Evolutionary conservation across 352 stramenopile species (phyloP).

Genomic region (Globisporangium parvum): DNA sequence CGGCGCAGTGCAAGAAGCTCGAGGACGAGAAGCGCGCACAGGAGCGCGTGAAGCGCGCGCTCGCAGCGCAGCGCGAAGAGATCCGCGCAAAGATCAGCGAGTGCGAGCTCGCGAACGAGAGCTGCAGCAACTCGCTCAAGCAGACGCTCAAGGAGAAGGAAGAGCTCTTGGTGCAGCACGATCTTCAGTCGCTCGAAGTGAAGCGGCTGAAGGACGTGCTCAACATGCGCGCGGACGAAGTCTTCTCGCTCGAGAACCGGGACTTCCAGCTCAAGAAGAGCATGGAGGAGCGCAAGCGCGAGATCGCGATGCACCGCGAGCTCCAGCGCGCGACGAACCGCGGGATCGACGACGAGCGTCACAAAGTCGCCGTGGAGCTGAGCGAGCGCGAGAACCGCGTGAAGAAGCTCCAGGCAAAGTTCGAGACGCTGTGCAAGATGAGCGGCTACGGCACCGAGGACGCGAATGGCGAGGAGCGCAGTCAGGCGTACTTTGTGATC

Average conservation of each 20-base stretch:
- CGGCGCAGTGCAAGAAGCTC: conserved; percentile 89
- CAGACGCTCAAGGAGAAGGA: conserved; percentile 84
- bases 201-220: conserved; percentile 87
- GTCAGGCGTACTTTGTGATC: conserved; percentile 95
- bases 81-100: conserved; percentile 81
- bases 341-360: conserved; percentile 89
- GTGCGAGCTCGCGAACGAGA: conserved; percentile 89
- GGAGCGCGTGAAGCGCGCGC: conserved; percentile 70
- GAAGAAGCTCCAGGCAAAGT: conserved; percentile 92
- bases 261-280: conserved; percentile 92
- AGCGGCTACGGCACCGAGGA: conserved; percentile 61
- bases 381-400: conserved; percentile 82
- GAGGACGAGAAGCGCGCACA: conserved; percentile 84
- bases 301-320: conserved; percentile 86
- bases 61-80: conserved; percentile 75
- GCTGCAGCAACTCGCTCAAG: conserved; percentile 80
- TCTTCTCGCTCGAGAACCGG: conserved; percentile 92
- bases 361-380: conserved; percentile 91
- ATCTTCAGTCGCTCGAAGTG: conserved; percentile 93
- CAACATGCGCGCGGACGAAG: conserved; percentile 84
- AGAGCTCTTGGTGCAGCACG: conserved; percentile 90
- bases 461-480: conserved; percentile 72
- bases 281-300: conserved; percentile 92
- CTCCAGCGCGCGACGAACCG: conserved; percentile 88
- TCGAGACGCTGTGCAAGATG: conserved; percentile 87